A percentile compares a stretch with the other conserved stretches of the same genome.
phyloP scores from a whole-genome alignment of 2,329 filamentous ascomycete genomes.

The Xylaria multiplex region DNA sequence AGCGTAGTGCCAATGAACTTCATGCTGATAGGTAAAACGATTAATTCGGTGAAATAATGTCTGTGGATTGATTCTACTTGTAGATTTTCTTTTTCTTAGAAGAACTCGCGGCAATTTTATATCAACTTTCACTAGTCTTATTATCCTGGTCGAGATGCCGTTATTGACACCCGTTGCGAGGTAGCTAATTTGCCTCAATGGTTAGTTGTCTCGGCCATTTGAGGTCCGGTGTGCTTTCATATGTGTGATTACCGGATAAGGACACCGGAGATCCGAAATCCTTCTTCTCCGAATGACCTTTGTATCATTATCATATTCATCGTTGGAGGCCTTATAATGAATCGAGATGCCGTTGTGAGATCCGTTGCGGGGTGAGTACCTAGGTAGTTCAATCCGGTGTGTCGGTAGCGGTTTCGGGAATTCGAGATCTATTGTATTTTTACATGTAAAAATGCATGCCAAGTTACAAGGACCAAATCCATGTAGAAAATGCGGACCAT shows the following conservation, averaged over 20 bases:
- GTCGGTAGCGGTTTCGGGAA: no score
- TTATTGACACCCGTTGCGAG: not conserved
- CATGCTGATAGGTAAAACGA: conserved; percentile 16
- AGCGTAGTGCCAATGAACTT: conserved; percentile 10
- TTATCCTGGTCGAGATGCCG: not conserved
- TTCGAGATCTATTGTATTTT: no score
- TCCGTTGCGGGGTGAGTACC: no score
- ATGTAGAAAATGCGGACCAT: no score
- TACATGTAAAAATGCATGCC: no score
- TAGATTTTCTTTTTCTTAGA: not conserved
- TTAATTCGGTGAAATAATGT: not conserved
- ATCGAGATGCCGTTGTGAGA: no score
- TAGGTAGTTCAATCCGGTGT: no score
- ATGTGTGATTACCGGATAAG: not conserved
- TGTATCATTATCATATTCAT: no score
- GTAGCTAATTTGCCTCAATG: not conserved
- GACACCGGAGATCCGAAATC: no score
- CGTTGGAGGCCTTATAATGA: no score
- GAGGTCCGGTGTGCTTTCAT: not conserved
- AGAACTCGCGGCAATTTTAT: not conserved
- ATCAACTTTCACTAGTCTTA: not conserved
- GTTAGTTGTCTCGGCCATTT: not conserved
- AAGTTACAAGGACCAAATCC: no score
- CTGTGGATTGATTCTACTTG: not conserved
- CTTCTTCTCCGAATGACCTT: no score